Base-by-base conservation (phyloP, 2,329 filamentous ascomycete species). In the Balansia obtecta region DNA sequence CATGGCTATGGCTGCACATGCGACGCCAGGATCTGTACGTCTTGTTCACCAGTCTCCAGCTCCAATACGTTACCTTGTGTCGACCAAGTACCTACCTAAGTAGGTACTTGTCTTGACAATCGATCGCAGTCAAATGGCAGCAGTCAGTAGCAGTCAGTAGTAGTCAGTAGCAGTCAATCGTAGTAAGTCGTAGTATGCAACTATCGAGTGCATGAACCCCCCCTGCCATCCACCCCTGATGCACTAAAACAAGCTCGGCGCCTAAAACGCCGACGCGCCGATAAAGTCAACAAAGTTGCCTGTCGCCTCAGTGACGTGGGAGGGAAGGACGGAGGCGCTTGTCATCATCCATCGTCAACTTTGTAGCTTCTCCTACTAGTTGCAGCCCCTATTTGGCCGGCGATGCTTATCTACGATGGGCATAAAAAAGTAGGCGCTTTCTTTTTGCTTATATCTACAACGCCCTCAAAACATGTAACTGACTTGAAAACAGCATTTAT, bases 401-500 rank as follows among this genome's bases (percentile, higher is more conserved):
- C 39, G 7, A 27, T 43, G 32, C 20, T 39, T 38, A 32, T 34
- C 47, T 38, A 37, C 9, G 49, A 83, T 84, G 80, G 80, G 80
- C n/a, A 83, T 84, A 63, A 82, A 80, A 70, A 79, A 79, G 79
- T 82, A 64, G 50, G 15, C 2, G 13, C 42, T 8, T n/a, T 9
- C 13, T 1, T 2, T 1, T 10, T 5, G 9, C 13, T 5, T 7
- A 0, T n/a, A 13, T 5, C 2, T 16, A 3, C 15, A 18, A 15
- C 18, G 2, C 15, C 20, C 12, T 40, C 41, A 10, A 16, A 2
- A 12, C 6, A 27, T 22, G 2, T 20, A 34, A 4, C 13, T 10
- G n/a, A 46, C 51, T 59, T 41, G 59, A 49, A 49, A 38, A 13
- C 51, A 95, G 91, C 15, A 87, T 98, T 49, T 93, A 95, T 68